Evolutionary conservation across 148 eudicot genomes (phyloP).

Genomic region (Fagopyrum tataricum): DNA sequence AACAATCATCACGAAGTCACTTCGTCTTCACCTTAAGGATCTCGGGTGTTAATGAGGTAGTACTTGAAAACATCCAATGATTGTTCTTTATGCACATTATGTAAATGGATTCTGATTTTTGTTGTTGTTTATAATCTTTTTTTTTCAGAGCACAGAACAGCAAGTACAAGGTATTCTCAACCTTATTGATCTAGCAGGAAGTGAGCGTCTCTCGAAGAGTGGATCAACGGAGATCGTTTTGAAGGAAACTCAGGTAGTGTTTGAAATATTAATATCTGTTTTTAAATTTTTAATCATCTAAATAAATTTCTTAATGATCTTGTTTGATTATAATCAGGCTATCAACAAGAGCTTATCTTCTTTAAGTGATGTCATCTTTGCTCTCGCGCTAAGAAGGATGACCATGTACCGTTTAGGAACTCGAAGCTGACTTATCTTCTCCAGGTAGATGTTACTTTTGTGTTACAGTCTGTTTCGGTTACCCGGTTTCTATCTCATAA

Average conservation of each 20-base stretch:
- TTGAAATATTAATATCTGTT: background rate
- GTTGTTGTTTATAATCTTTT: background rate
- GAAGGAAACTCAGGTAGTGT: slow-evolving; percentile 86
- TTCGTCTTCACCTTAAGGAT: slow-evolving; percentile 92
- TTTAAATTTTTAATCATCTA: background rate
- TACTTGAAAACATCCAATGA: background rate
- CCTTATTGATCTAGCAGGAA: slow-evolving; percentile 94
- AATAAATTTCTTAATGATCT: background rate
- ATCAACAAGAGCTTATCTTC: slow-evolving; percentile 94
- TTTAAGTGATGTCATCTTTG: slow-evolving; percentile 81
- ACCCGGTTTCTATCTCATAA: background rate
- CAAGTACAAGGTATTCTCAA: slow-evolving; percentile 94
- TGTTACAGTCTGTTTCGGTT: background rate
- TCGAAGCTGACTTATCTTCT: slow-evolving; percentile 96
- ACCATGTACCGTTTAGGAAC: slow-evolving; percentile 88
- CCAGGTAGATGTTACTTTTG: slow-evolving; percentile 46
- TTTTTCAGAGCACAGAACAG: slow-evolving; percentile 74
- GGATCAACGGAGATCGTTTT: slow-evolving; percentile 85
- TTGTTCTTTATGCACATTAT: background rate
- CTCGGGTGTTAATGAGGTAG: slow-evolving; percentile 89
- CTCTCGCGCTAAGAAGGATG: slow-evolving; percentile 91
- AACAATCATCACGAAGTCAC: slow-evolving; percentile 95
- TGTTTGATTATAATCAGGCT: slow-evolving; percentile 37
- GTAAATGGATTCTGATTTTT: background rate
- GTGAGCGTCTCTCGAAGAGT: slow-evolving; percentile 96